Evolutionary conservation across 1,139 yeast species (phyloP).

Genomic region (Suhomyces guaymorum): DNA sequence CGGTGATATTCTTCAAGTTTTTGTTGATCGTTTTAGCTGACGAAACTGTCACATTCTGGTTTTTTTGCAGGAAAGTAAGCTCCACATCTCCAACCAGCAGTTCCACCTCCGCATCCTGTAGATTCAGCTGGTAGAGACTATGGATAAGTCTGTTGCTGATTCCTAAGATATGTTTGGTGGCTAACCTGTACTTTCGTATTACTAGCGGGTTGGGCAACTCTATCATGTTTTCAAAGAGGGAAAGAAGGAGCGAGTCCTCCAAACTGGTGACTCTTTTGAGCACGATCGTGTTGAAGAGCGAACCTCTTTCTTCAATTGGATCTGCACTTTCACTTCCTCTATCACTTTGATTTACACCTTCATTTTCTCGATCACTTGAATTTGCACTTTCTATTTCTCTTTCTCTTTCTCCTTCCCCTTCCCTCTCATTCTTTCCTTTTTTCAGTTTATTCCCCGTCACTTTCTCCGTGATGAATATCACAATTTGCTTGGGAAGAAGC

Average conservation of each 20-base stretch:
- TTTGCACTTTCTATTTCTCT: no score
- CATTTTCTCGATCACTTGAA: no score
- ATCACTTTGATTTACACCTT: no score
- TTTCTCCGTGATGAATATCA: slow-evolving; percentile 16
- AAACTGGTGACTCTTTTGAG: slow-evolving; percentile 12
- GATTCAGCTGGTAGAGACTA: no score
- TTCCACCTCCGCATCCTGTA: no score
- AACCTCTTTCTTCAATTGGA: no score
- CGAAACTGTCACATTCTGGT: no score
- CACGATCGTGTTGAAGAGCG: slow-evolving; percentile 12
- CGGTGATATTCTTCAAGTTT: slow-evolving; percentile 23
- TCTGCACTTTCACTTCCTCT: no score
- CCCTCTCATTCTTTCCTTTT: no score
- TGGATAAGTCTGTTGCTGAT: slow-evolving; percentile 14
- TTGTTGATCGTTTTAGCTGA: slow-evolving; percentile 14
- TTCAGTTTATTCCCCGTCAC: no score
- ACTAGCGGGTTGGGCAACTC: slow-evolving; percentile 13
- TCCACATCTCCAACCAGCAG: slow-evolving; percentile 16
- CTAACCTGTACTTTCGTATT: slow-evolving; percentile 14
- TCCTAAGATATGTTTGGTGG: slow-evolving; percentile 10
- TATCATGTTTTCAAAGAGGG: slow-evolving; percentile 15
- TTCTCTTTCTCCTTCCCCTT: no score
- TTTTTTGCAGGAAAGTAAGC: no score
- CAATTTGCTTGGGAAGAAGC: slow-evolving; percentile 16
- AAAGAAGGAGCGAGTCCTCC: slow-evolving; percentile 9